Evolutionary conservation across 1,284 basidiomycete genomes (phyloP).

Genomic region (Cutaneotrichosporon sp.): DNA sequence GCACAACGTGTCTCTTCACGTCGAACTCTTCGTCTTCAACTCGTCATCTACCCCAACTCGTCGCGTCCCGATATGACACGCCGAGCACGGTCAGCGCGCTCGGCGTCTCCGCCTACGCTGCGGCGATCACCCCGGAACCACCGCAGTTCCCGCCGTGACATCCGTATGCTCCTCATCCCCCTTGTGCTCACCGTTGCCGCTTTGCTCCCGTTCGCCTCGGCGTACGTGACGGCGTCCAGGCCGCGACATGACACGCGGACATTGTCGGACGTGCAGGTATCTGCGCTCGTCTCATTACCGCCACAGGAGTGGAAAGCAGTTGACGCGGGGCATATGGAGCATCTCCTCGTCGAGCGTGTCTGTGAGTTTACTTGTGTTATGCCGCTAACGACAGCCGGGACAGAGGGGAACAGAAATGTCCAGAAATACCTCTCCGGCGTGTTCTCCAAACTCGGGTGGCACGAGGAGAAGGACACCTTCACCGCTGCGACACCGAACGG

Average conservation of each 20-base stretch:
- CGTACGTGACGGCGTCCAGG: no score
- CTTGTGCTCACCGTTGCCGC: no score
- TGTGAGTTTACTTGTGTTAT: slow-evolving; percentile 53
- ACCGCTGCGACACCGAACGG: slow-evolving; percentile 78
- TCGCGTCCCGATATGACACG: no score
- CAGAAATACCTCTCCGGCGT: slow-evolving; percentile 68
- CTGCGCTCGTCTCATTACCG: slow-evolving; percentile 20
- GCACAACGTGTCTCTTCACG: no score
- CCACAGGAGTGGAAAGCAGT: slow-evolving; percentile 40
- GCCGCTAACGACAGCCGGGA: slow-evolving; percentile 35
- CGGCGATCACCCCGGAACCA: no score
- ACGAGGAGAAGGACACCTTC: slow-evolving; percentile 66
- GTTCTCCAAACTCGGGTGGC: slow-evolving; percentile 70
- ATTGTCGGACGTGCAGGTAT: slow-evolving; percentile 22
- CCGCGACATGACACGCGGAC: slow-evolving; percentile 19
- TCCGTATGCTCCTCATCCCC: no score
- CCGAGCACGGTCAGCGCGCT: no score
- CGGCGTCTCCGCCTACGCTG: no score
- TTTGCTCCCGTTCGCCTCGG: no score
- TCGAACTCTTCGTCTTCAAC: no score
- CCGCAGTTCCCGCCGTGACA: no score
- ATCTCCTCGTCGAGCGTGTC: slow-evolving; percentile 72
- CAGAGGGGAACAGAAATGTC: slow-evolving; percentile 59
- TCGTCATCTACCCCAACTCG: no score
- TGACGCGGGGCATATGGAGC: slow-evolving; percentile 59